Evolutionary conservation across 2,329 filamentous ascomycete genomes (phyloP).

Genomic region (Pseudogymnoascus sp.): DNA sequence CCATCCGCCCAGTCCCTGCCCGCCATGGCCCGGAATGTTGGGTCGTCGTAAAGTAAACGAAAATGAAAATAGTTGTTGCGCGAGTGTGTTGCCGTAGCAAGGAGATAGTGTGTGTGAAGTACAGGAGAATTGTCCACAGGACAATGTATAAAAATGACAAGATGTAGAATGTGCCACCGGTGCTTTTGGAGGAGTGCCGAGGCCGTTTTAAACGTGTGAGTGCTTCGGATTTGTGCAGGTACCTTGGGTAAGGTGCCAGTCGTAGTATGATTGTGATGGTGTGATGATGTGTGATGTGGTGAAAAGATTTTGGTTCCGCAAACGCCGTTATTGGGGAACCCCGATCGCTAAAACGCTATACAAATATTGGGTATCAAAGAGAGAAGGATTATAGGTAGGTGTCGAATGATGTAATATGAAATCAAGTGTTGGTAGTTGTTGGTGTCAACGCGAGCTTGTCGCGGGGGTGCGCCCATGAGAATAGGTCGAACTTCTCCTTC

Average conservation of each 20-base stretch:
- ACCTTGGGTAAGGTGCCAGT: not conserved
- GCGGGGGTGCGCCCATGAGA: slow-evolving; percentile 39
- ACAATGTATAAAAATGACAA: not conserved
- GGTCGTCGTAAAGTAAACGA: not conserved
- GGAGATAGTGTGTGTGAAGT: not conserved
- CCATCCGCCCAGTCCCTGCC: not conserved
- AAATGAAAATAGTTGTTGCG: not conserved
- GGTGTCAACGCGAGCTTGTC: slow-evolving; percentile 16
- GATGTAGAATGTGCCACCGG: not conserved
- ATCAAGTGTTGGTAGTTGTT: slow-evolving; percentile 14
- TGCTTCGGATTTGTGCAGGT: not conserved
- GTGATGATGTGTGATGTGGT: not conserved
- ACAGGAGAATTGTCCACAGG: not conserved
- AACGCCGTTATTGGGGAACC: slow-evolving; percentile 10
- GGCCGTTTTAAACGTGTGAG: not conserved
- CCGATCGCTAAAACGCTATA: slow-evolving; percentile 12
- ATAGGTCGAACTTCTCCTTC: slow-evolving; percentile 45
- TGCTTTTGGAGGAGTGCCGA: not conserved
- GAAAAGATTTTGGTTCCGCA: slow-evolving; percentile 8
- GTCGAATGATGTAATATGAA: slow-evolving; percentile 4
- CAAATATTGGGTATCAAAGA: slow-evolving; percentile 13
- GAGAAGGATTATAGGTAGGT: slow-evolving; percentile 9
- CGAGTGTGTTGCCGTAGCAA: slow-evolving; percentile 3
- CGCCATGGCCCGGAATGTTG: not conserved
- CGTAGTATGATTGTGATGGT: not conserved